Evolutionary conservation across 2,329 filamentous ascomycete genomes (phyloP).

Genomic region (Cercospora sp.): DNA sequence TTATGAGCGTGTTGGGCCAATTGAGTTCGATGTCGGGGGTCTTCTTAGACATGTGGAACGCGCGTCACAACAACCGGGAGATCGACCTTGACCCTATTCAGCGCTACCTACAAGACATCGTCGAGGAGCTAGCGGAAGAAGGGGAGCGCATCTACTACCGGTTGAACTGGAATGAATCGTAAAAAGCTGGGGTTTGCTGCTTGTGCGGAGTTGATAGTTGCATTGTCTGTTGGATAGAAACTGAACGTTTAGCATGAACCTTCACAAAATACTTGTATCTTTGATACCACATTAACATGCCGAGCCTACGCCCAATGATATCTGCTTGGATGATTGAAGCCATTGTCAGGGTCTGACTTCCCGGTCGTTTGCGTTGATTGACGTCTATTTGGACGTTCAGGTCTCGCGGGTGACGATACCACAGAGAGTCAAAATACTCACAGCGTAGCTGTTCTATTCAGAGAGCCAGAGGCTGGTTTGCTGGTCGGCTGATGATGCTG

Average conservation of each 20-base stretch:
- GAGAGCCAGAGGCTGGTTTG: too few species aligned
- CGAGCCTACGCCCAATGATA: neutral
- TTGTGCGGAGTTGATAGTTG: neutral
- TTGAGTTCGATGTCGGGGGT: too few species aligned
- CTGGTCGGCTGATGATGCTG: too few species aligned
- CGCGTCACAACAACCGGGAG: neutral
- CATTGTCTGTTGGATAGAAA: neutral
- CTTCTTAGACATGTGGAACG: neutral
- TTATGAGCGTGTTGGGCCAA: neutral
- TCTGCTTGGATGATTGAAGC: neutral
- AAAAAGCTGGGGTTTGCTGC: too few species aligned
- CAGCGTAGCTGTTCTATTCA: too few species aligned
- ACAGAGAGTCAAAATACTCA: too few species aligned
- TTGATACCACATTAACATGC: neutral
- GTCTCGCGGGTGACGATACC: too few species aligned
- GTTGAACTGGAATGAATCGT: too few species aligned
- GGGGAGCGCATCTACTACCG: neutral
- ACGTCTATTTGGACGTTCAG: too few species aligned
- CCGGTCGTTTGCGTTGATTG: too few species aligned
- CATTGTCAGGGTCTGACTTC: too few species aligned
- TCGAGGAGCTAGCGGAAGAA: neutral
- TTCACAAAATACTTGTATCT: neutral
- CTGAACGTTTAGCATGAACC: neutral
- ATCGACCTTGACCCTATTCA: neutral
- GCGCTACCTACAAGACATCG: neutral